These are phyloP conservation scores for Vitis hybrid DNA, from an alignment of 177 flowering plant genomes.

Conservation along the genomic window DNA sequence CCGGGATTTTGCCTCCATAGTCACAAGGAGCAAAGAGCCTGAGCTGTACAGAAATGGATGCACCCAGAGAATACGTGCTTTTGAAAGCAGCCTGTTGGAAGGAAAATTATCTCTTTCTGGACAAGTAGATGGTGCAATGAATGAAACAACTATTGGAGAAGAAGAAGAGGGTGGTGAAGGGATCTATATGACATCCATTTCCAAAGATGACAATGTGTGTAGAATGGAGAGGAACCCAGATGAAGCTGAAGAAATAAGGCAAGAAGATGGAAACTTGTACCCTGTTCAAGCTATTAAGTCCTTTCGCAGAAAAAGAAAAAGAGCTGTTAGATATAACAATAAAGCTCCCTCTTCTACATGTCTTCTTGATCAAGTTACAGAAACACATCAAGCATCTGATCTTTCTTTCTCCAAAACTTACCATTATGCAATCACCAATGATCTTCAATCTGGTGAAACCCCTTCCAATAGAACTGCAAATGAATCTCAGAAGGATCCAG, in stretches of 20 bases:
- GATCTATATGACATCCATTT: constrained; percentile 8
- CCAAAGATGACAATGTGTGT: constrained; percentile 15
- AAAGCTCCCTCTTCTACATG: constrained; percentile 13
- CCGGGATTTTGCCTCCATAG: constrained; percentile 58
- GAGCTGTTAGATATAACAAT: constrained; percentile 32
- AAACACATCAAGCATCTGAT: constrained; percentile 21
- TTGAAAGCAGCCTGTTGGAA: constrained; percentile 42
- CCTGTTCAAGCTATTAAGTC: constrained; percentile 19
- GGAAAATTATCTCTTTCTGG: constrained; percentile 35
- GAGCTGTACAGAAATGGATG: constrained; percentile 70
- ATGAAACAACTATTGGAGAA: constrained; percentile 23
- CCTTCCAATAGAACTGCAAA: constrained; percentile 11
- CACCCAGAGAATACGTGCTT: constrained; percentile 79
- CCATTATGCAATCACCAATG: constrained; percentile 10
- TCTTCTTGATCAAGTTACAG: constrained; percentile 14
- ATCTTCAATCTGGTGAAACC: constrained; percentile 21
- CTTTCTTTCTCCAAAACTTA: constrained; percentile 16
- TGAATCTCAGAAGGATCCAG: constrained; percentile 20
- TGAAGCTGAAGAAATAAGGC: constrained; percentile 18
- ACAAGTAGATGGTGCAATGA: constrained; percentile 27
- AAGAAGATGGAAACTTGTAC: constrained; percentile 13
- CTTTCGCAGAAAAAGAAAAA: constrained; percentile 31
- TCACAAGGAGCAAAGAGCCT: constrained; percentile 60
- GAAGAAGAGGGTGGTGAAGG: constrained; percentile 28
- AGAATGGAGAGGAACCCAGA: constrained; percentile 17